Conservation (phyloP, 495 filamentous ascomycete genomes). For the Penicillium silybi region DNA sequence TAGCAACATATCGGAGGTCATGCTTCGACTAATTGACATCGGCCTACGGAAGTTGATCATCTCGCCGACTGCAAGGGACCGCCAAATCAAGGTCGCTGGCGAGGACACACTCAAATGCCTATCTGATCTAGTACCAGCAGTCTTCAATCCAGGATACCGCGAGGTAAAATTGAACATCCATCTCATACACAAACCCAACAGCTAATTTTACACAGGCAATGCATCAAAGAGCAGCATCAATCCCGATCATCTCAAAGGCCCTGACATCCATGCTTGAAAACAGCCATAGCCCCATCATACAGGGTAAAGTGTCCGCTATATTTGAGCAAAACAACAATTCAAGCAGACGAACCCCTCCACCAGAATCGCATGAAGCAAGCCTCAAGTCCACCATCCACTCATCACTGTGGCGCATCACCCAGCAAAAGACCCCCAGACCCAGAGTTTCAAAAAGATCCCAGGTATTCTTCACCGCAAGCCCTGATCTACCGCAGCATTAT, state of each 20-base stretch:
- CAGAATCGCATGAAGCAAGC: neutral
- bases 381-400: conserved; percentile 13
- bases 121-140: conserved; percentile 25
- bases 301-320: conserved; percentile 6
- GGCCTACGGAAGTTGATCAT: conserved; percentile 27
- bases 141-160: conserved; percentile 35
- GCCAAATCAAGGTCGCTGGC: conserved; percentile 2
- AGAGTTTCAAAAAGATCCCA: conserved; percentile 1
- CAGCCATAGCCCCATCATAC: conserved; percentile 10
- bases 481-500: neutral
- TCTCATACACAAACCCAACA: neutral
- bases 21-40: conserved; percentile 20
- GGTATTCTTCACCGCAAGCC: neutral
- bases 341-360: neutral
- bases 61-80: conserved; percentile 1
- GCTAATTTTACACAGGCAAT: conserved; percentile 30
- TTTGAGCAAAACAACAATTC: neutral
- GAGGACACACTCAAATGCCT: conserved; percentile 17
- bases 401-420: conserved; percentile 29
- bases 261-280: conserved; percentile 27
- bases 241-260: conserved; percentile 34
- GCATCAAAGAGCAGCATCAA: conserved; percentile 33
- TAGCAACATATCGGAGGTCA: neutral
- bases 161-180: conserved; percentile 19
- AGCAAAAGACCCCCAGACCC: conserved; percentile 17